Percentiles rank a stretch among this genome's conserved stretches.
Conservation (phyloP, 805 yeast species). For the Nakazawaea molendinolei region DNA sequence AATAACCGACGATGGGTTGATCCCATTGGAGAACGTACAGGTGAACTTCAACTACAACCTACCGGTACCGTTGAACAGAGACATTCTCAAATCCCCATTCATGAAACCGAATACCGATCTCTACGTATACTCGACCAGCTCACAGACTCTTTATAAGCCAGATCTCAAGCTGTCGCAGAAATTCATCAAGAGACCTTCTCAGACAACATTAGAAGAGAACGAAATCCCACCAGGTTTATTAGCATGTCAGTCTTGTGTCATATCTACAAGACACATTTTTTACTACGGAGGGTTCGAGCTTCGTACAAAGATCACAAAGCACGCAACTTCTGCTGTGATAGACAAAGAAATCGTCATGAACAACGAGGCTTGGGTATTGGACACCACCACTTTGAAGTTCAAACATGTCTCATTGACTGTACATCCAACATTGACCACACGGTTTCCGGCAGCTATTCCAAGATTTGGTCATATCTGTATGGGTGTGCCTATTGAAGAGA, state of each 20-base stretch:
- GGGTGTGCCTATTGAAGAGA: slow-evolving; percentile 23
- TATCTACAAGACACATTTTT: slow-evolving; percentile 52
- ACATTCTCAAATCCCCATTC: slow-evolving; percentile 35
- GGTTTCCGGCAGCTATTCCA: slow-evolving; percentile 21
- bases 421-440: slow-evolving; percentile 23
- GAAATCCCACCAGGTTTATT: slow-evolving; percentile 47
- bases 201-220: slow-evolving; percentile 23
- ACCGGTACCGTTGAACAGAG: slow-evolving; percentile 38
- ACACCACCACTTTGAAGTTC: slow-evolving; percentile 41
- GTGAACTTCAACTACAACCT: slow-evolving; percentile 28
- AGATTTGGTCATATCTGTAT: slow-evolving; percentile 25
- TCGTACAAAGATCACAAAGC: slow-evolving; percentile 24
- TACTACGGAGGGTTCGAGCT: slow-evolving; percentile 67
- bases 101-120: slow-evolving; percentile 32
- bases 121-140: slow-evolving; percentile 30
- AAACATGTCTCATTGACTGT: slow-evolving; percentile 32
- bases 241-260: slow-evolving; percentile 38
- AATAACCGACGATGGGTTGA: slow-evolving; percentile 24
- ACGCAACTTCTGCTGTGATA: slow-evolving; percentile 16
- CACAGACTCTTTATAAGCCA: slow-evolving; percentile 31
- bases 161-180: slow-evolving; percentile 18
- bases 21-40: slow-evolving; percentile 25
- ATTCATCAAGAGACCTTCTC: no score
- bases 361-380: slow-evolving; percentile 53
- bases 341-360: slow-evolving; percentile 40